A percentile compares a stretch with the other conserved stretches of the same genome.
phyloP scores from a whole-genome alignment of 345 rosid species.

The Bruguiera parviflora region DNA sequence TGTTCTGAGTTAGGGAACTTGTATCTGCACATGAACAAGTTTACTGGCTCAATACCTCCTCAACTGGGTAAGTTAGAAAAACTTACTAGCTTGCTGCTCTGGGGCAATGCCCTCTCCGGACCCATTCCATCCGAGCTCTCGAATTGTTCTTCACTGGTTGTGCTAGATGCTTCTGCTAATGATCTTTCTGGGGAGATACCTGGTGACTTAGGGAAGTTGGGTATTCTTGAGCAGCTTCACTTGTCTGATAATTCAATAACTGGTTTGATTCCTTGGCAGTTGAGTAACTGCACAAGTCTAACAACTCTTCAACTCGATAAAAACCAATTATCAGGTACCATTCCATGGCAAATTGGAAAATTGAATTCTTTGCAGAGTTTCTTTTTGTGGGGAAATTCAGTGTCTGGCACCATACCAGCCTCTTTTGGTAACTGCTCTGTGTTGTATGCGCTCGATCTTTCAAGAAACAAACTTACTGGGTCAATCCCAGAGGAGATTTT shows the following conservation, averaged over 20 bases:
- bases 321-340: conserved; percentile 70
- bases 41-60: conserved; percentile 76
- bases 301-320: conserved; percentile 91
- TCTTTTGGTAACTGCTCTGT: conserved; percentile 86
- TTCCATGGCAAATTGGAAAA: conserved; percentile 71
- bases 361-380: conserved; percentile 77
- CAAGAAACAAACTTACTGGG: conserved; percentile 84
- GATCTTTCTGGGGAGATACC: conserved; percentile 74
- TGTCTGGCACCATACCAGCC: conserved; percentile 77
- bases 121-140: conserved; percentile 77
- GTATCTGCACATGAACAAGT: conserved; percentile 94
- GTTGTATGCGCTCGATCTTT: conserved; percentile 73
- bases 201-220: conserved; percentile 71
- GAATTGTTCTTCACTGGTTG: conserved; percentile 85
- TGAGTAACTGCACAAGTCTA: conserved; percentile 83
- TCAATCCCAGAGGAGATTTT: conserved; percentile 82
- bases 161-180: conserved; percentile 87
- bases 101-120: conserved; percentile 83
- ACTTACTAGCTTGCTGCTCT: conserved; percentile 85
- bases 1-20: conserved; percentile 78
- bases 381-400: conserved; percentile 86
- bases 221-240: conserved; percentile 82
- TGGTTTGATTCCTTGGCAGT: conserved; percentile 68
- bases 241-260: conserved; percentile 77
- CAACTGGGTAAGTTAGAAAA: conserved; percentile 77